Evolutionary conservation across 148 eudicot species (phyloP).

Genomic region (Linanthus parryae): DNA sequence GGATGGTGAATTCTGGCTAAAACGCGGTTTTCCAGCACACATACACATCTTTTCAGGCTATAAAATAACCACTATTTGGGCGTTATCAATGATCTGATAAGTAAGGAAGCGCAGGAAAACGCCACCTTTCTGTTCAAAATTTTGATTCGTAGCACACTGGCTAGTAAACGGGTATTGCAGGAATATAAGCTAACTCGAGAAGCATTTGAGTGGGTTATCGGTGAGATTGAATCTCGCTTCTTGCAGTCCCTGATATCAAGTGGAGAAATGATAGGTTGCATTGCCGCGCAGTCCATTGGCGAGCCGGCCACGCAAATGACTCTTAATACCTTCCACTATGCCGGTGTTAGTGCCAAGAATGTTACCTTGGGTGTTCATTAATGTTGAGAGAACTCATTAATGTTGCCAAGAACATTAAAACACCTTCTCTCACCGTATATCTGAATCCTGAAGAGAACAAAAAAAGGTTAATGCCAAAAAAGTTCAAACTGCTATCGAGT

Average conservation of each 20-base stretch:
- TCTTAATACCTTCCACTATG: constrained; percentile 90
- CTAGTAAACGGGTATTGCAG: constrained; percentile 80
- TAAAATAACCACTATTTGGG: no score
- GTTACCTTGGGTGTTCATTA: constrained; percentile 95
- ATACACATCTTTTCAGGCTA: no score
- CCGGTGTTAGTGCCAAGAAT: constrained; percentile 99
- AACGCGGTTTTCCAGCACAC: no score
- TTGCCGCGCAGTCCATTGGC: constrained; percentile 97
- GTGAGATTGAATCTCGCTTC: constrained; percentile 88
- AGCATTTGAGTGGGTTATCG: constrained; percentile 96
- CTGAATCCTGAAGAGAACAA: constrained; percentile 62
- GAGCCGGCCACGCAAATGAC: constrained; percentile 99
- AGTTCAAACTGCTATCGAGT: constrained; percentile 86
- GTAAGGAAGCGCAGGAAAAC: constrained; percentile 90
- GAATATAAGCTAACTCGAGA: constrained; percentile 86
- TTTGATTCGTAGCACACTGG: constrained; percentile 74
- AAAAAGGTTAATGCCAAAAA: constrained; percentile 84
- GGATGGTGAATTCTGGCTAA: no score
- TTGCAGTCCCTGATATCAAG: constrained; percentile 90
- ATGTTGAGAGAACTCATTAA: constrained; percentile 93
- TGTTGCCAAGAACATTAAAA: constrained; percentile 95
- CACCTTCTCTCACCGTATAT: constrained; percentile 86
- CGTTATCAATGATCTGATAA: no score
- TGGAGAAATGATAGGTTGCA: constrained; percentile 97
- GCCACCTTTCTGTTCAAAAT: constrained; percentile 88